Evolutionary conservation across 495 filamentous ascomycete genomes (phyloP), one percentile per base, ranked within the genome.

Genomic region (Cercophora samala): DNA sequence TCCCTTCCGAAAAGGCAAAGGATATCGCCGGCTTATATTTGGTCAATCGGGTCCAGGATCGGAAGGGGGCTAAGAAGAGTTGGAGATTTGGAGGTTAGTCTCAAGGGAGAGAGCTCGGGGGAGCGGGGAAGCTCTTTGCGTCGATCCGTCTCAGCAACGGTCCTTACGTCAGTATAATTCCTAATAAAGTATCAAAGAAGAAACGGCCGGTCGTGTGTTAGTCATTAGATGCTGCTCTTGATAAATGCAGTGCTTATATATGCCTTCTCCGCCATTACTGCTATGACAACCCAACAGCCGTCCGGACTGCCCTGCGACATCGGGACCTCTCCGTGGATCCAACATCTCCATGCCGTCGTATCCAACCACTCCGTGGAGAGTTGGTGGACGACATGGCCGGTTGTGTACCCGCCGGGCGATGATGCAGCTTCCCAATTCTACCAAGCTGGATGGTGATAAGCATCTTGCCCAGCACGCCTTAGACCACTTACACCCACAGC

Each of bases 21-120:
- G 68, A 67, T 70, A 70, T 67, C 65, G 17, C 56, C 68, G 68
- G 68, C 68, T 70, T 70, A 70, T 63, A 63, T 64, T 61, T 52
- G 18, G 37, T 64, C 24, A 25, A 59, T 66, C 22, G 8, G 59
- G 32, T 17, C 13, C 24, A 62, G 60, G 32, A 29, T 24, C 8
- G 23, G 25, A 60, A 60, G 58, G 58, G 58, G 23, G 17, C n/a
- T 21, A 56, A 29, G 4, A 29, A 29, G n/a, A 56, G 18, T 56
- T 23, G 54, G 54, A 56, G 17, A 21, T 29, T 29, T 18, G 25
- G 58, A 24, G 58, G 58, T 18, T 21, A 21, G 58, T 15, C 17
- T 29, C 5, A 4, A 23, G 53, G n/a, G n/a, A 19, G n/a, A 56
- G n/a, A 19, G 22, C 53, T 56, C n/a, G 3, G 52, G 19, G 15